Evolutionary conservation across 352 stramenopile genomes (phyloP).

Genomic region (Phytopythium delawarense): DNA sequence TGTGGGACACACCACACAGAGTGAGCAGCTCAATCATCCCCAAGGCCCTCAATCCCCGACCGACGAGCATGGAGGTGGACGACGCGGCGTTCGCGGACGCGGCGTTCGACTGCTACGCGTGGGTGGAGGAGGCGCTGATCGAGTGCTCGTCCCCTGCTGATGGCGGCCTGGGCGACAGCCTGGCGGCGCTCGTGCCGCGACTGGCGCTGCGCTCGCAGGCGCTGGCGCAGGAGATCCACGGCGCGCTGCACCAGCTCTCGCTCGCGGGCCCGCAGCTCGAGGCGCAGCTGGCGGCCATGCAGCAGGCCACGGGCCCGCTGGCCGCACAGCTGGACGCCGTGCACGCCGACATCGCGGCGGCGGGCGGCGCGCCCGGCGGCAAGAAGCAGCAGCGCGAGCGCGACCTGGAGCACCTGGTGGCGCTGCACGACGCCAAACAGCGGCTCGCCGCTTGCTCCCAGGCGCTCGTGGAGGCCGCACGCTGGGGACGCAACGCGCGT

Average conservation of each 20-base stretch:
- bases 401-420: constrained; percentile 53
- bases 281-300: constrained; percentile 44
- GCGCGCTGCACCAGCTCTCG: constrained; percentile 55
- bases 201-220: constrained; percentile 59
- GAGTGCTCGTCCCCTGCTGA: constrained; percentile 6
- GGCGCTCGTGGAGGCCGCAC: constrained; percentile 60
- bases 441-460: constrained; percentile 59
- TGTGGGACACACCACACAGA: too few relatives aligned
- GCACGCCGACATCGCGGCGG: constrained; percentile 18
- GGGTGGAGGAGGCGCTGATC: constrained; percentile 61
- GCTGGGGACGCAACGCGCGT: constrained; percentile 64
- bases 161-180: constrained; percentile 16
- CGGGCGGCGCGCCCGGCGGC: constrained; percentile 2
- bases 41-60: too few relatives aligned
- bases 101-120: constrained; percentile 67
- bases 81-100: constrained; percentile 38
- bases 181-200: constrained; percentile 46
- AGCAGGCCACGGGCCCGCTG: constrained; percentile 38
- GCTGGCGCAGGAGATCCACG: constrained; percentile 49
- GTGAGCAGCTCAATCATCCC: too few relatives aligned
- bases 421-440: constrained; percentile 66
- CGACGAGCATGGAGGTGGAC: constrained; percentile 21
- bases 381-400: constrained; percentile 11
- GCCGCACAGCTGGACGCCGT: constrained; percentile 36
- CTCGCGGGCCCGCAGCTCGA: constrained; percentile 45